Base-by-base conservation (phyloP, 208 protist species). In the Paratrypanosoma confusum region DNA sequence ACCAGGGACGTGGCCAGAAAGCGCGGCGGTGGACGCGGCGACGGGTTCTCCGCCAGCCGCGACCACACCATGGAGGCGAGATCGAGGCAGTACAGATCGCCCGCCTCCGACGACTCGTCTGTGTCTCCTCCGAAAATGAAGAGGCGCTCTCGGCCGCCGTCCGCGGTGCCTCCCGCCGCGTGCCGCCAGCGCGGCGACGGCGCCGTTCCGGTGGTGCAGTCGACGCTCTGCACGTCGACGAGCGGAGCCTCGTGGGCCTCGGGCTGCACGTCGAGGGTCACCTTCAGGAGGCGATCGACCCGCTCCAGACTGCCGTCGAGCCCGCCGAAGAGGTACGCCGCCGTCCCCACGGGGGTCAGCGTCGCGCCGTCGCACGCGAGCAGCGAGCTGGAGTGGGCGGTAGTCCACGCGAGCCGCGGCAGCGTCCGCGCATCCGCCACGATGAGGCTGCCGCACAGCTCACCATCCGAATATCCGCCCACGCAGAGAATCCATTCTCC, bases 291-390 rank as follows among this genome's bases (percentile, higher is more conserved):
- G n/a, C 46, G 57, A 28, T 71, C 74, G 44, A 54, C 53, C 10
- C 60, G 54, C 17, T 75, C 53, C 53, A 65, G 61, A 3, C 57
- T 39, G 0, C 40, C 34, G 36, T 81, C 60, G 13, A 86, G 47
- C n/a, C 77, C 77, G n/a, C 77, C 77, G 50, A 86, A 86, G n/a
- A 86, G 49, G 14, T 73, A 65, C 13, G 76, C 76, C 1, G 32
- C 27, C 13, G 17, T 36, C 17, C 40, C 45, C 18, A 67, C 28
- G 13, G 51, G 47, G 17, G 69, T 79, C 13, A 80, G 56, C 5
- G 67, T 63, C 13, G 71, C 71, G 10, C 71, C 71, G 38, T 85
- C 77, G 41, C 66, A 71, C 43, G 75, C 69, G 21, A 81, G 60
- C 23, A 39, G 51, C 10, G 32, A 38, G 20, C 51, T 34, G 17